Evolutionary conservation across 108 stramenopile genomes (phyloP).

Genomic region (Cyclostephanos invisitatus): DNA sequence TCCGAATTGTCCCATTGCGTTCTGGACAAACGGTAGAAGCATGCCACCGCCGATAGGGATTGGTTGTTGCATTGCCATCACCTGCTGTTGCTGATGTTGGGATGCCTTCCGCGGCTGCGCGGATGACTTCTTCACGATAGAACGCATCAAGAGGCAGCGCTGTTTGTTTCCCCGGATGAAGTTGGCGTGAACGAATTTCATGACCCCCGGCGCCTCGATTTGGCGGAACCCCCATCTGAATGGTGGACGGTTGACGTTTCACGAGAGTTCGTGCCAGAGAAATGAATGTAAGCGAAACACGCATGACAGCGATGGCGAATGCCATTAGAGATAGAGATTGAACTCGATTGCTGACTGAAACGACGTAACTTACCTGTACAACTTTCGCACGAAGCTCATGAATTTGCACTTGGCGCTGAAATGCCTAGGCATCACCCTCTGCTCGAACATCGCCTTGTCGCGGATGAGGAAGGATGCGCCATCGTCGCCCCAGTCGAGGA

Average conservation of each 20-base stretch:
- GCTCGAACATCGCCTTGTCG: slow-evolving; percentile 19
- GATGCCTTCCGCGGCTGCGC: background rate
- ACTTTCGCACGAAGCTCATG: slow-evolving; percentile 29
- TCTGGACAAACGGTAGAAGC: background rate
- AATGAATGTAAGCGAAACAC: too few relatives aligned
- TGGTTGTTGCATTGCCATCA: too few relatives aligned
- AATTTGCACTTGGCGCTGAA: slow-evolving; percentile 31
- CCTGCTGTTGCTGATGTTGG: background rate
- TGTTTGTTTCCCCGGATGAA: slow-evolving; percentile 32
- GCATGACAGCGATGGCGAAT: background rate
- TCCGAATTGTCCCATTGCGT: background rate
- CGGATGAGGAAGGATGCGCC: slow-evolving; percentile 28
- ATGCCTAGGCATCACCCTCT: slow-evolving; percentile 18
- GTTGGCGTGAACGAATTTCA: slow-evolving; percentile 21
- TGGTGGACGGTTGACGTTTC: too few relatives aligned
- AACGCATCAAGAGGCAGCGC: slow-evolving; percentile 35
- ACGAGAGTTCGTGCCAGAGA: too few relatives aligned
- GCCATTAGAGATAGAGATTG: too few relatives aligned
- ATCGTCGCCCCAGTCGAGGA: slow-evolving; percentile 18
- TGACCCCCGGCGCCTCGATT: slow-evolving; percentile 12
- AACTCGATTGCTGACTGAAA: too few relatives aligned
- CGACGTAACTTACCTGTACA: slow-evolving; percentile 20
- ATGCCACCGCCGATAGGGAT: background rate
- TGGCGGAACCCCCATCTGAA: slow-evolving; percentile 38
- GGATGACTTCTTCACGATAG: slow-evolving; percentile 25